Percentiles rank a stretch among this genome's conserved stretches.
Evolutionary conservation across 768 basidiomycete species (phyloP).

Genomic region (Termitomyces bulborhizus): DNA sequence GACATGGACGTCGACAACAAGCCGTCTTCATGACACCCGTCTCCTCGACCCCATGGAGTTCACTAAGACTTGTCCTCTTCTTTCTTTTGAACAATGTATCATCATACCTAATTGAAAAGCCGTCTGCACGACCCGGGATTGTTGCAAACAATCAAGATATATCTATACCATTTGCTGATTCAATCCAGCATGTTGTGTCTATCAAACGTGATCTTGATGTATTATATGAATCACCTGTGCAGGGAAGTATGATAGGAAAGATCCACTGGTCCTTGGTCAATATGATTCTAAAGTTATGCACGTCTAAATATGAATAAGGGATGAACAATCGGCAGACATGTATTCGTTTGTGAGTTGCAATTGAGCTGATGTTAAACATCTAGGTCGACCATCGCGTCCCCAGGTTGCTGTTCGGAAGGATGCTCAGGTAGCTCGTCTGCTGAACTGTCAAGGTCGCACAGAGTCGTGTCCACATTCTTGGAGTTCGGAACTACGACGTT

Average conservation of each 20-base stretch:
- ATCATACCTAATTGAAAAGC: too few relatives aligned
- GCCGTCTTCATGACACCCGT: conserved; percentile 15
- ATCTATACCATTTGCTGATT: neutral
- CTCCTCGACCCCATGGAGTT: neutral
- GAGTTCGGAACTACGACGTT: conserved; percentile 31
- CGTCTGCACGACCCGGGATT: neutral
- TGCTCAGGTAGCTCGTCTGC: conserved; percentile 20
- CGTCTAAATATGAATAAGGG: neutral
- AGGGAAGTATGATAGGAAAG: neutral
- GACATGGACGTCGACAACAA: conserved; percentile 26
- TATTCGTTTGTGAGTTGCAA: neutral
- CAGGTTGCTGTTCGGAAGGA: conserved; percentile 1
- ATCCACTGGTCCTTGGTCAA: neutral
- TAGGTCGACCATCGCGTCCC: conserved; percentile 35
- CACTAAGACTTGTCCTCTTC: neutral
- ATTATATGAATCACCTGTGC: neutral
- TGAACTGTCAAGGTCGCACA: conserved; percentile 18
- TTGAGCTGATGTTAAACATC: conserved; percentile 24
- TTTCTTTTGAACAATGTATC: neutral
- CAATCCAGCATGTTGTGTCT: neutral
- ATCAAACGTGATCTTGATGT: neutral
- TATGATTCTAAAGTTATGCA: neutral
- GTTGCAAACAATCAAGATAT: neutral
- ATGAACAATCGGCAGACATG: neutral
- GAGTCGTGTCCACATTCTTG: neutral